Evolutionary conservation across 2,329 filamentous ascomycete genomes (phyloP), one percentile per base, ranked within the genome.

Genomic region (Magnaporthales sp.): DNA sequence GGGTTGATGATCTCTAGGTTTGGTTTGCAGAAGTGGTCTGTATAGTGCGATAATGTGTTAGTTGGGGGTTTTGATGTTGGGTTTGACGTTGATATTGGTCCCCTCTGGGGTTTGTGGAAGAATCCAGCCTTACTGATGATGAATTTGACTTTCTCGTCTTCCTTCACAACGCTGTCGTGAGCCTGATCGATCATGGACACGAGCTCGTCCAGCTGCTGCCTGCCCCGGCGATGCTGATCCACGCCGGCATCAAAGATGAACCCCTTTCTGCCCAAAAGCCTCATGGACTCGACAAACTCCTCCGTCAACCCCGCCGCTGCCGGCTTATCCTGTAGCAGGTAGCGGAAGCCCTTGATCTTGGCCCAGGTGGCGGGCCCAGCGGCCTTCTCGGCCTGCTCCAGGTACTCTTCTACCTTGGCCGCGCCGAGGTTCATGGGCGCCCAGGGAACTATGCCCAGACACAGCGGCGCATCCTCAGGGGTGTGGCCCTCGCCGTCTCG

Each of bases 21-120:
- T 1, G 93, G 93, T 78, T 97, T 97, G 84, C 92, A 93, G 71
- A 97, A 84, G 78, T 97, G 93, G 77, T 97, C 91, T 93, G 70
- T 22, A 19, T 4, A 24, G 15, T 5, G 13, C 15, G 38, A 7
- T 4, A n/a, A 31, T 64, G 10, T 6, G 63, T 66, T 32, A 62
- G 62, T 26, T 15, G 1, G 11, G 3, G 11, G 3, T 2, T 15
- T 15, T 38, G n/a, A n/a, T 63, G 5, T 5, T 24, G 11, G 3
- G 4, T 2, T 22, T n/a, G 15, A 19, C 10, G n/a, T n/a, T 22
- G n/a, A 46, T 24, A 63, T 22, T 15, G 4, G 13, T 4, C 29
- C 31, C 5, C 32, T 46, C 13, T 46, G 32, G 15, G 13, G 11
- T 5, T 15, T 51, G 38, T 51, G 38, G 24, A 51, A 58, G 29